Base-by-base conservation (phyloP, 1,139 yeast species). In the Geotrichum phurueaensis region DNA sequence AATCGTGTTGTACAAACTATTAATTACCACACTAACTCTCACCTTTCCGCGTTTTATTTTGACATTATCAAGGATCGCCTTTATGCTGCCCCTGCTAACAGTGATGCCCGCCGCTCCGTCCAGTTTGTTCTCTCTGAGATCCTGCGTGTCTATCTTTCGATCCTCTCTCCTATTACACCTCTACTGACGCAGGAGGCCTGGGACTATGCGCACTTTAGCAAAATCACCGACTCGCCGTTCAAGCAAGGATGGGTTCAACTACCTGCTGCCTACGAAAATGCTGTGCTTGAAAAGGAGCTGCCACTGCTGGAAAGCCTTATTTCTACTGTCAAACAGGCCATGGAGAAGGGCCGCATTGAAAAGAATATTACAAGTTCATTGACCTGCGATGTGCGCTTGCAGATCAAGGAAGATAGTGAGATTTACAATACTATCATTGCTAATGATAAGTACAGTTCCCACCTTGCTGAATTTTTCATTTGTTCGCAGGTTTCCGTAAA, bases 111-210 rank as follows among this genome's bases (percentile, higher is more conserved):
- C 64, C 78, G 81, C 62, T 81, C 87, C 2, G 84, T 87, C 2
- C 96, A 89, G 71, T 85, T 88, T 10, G 96, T 88, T 0, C 77
- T 95, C 59, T 72, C 76, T 50, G 82, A 86, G 65, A 77, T 89
- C 15, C 75, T 91, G 45, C 79, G 78, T 54, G 79, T 85, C 0
- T 88, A 91, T 68, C 73, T 85, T 27, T 81, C 88, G 0, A 73
- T 89, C 2, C 72, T 92, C 63, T 81, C 94, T 0, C 99, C 99
- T 0, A 82, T 95, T 0, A 77, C 88, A 49, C 99, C 99, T 0
- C 71, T 89, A 6, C 76, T 91, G 62, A 81, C 92, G 0, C 98
- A 94, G 71, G 98, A 95, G 70, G 92, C 84, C 0, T 91, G 97
- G 97, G 80, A 82, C 43, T 79, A 79, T 62, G 70, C 83, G 4